Evolutionary conservation across 1,139 yeast genomes (phyloP).

Genomic region (Hansenula lynferdii): DNA sequence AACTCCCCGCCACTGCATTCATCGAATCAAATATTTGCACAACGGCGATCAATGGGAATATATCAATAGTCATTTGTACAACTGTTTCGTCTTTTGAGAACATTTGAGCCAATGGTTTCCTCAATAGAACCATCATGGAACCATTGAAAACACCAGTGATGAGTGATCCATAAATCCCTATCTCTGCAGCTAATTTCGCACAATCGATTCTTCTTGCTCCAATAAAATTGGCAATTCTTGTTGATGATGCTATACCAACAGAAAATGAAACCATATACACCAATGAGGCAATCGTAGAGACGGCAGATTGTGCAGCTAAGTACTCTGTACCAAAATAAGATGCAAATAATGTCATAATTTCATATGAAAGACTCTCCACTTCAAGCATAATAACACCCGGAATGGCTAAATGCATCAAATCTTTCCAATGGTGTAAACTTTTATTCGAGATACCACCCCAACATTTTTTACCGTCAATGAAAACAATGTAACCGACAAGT

Average conservation of each 20-base stretch:
- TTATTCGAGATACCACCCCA: constrained; percentile 59
- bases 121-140: constrained; percentile 43
- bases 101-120: constrained; percentile 53
- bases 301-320: constrained; percentile 86
- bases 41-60: constrained; percentile 70
- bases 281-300: constrained; percentile 74
- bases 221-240: constrained; percentile 82
- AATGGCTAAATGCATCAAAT: constrained; percentile 52
- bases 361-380: constrained; percentile 72
- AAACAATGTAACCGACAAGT: constrained; percentile 47
- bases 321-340: constrained; percentile 80
- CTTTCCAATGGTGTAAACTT: constrained; percentile 57
- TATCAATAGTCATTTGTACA: constrained; percentile 38
- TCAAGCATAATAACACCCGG: constrained; percentile 75
- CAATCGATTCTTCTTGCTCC: constrained; percentile 67
- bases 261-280: constrained; percentile 89
- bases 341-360: constrained; percentile 64
- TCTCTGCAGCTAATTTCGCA: constrained; percentile 62
- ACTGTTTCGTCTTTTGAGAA: constrained; percentile 74
- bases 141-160: constrained; percentile 56
- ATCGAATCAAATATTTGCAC: constrained; percentile 77
- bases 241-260: constrained; percentile 79
- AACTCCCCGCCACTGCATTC: constrained; percentile 81
- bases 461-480: constrained; percentile 63
- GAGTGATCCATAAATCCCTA: constrained; percentile 59